phyloP scores from a whole-genome alignment of 352 stramenopile genomes.

The Phytophthora syringae region DNA sequence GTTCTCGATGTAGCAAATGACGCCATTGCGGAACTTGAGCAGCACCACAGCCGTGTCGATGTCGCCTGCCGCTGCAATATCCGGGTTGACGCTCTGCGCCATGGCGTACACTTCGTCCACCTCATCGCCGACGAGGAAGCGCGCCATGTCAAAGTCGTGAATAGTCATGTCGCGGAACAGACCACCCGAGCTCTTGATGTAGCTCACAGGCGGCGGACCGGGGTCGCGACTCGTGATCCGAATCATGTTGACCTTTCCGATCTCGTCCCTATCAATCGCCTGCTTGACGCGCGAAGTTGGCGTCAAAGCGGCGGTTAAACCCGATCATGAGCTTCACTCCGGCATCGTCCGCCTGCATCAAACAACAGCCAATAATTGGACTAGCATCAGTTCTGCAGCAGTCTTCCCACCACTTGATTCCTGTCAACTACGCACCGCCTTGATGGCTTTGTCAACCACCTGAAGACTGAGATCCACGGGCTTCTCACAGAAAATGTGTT shows the following conservation, averaged over 20 bases:
- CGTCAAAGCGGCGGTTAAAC: slow-evolving; percentile 94
- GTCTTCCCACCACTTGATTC: no score
- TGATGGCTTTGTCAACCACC: slow-evolving; percentile 62
- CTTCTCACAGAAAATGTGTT: slow-evolving; percentile 97
- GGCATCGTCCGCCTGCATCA: slow-evolving; percentile 34
- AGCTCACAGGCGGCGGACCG: slow-evolving; percentile 45
- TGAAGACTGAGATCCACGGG: slow-evolving; percentile 93
- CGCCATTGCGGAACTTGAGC: slow-evolving; percentile 91
- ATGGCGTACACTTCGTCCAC: slow-evolving; percentile 76
- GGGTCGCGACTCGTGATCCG: slow-evolving; percentile 77
- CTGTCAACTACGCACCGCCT: slow-evolving; percentile 41
- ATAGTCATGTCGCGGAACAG: slow-evolving; percentile 97
- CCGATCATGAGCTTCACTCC: slow-evolving; percentile 96
- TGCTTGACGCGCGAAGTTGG: slow-evolving; percentile 93
- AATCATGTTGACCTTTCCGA: slow-evolving; percentile 90
- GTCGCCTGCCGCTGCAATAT: slow-evolving; percentile 78
- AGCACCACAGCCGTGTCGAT: slow-evolving; percentile 93
- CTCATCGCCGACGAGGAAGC: slow-evolving; percentile 85
- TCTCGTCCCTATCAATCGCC: slow-evolving; percentile 86
- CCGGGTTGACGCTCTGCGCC: slow-evolving; percentile 59
- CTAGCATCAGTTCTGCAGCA: background rate
- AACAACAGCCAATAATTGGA: background rate
- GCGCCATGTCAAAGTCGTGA: slow-evolving; percentile 86
- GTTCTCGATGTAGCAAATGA: slow-evolving; percentile 95
- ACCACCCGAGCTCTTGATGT: slow-evolving; percentile 80